Evolutionary conservation across 75 land plant species (phyloP).

Genomic region (Selaginella moellendorffii): DNA sequence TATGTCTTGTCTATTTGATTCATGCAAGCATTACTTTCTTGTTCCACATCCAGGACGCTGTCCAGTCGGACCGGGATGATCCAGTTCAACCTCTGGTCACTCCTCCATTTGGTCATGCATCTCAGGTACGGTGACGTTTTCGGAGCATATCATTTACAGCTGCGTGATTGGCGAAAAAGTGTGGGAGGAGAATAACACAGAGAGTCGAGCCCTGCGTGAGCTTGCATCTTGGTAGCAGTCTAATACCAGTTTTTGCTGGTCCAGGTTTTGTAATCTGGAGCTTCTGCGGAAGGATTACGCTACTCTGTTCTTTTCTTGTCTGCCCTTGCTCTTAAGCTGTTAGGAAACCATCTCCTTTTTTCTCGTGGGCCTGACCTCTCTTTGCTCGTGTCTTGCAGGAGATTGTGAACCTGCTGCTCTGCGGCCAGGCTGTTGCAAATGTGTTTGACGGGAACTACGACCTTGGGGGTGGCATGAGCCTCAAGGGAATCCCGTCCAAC

Average conservation of each 20-base stretch:
- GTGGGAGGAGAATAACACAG: too few relatives aligned
- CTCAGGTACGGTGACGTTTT: too few relatives aligned
- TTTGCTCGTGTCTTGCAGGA: slow-evolving; percentile 39
- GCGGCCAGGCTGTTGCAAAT: slow-evolving; percentile 87
- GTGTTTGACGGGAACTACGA: slow-evolving; percentile 93
- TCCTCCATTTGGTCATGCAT: slow-evolving; percentile 96
- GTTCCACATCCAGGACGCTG: slow-evolving; percentile 35
- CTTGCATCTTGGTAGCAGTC: too few relatives aligned
- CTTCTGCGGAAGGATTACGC: too few relatives aligned
- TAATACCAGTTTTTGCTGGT: slow-evolving; percentile 13
- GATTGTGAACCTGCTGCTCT: slow-evolving; percentile 90
- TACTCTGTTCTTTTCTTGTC: neutral
- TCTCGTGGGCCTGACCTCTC: neutral
- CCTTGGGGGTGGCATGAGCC: slow-evolving; percentile 75
- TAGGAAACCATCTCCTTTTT: neutral
- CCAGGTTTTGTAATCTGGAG: slow-evolving; percentile 12
- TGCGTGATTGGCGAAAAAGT: too few relatives aligned
- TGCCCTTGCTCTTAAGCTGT: neutral
- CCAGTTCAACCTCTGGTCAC: slow-evolving; percentile 77
- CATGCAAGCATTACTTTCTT: neutral
- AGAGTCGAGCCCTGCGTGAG: too few relatives aligned
- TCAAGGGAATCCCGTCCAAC: slow-evolving; percentile 62
- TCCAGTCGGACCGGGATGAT: slow-evolving; percentile 88
- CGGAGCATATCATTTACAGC: too few relatives aligned
- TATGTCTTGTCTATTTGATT: slow-evolving; percentile 19